phyloP scores from a whole-genome alignment of 495 filamentous ascomycete genomes.

The Peziza echinospora region DNA sequence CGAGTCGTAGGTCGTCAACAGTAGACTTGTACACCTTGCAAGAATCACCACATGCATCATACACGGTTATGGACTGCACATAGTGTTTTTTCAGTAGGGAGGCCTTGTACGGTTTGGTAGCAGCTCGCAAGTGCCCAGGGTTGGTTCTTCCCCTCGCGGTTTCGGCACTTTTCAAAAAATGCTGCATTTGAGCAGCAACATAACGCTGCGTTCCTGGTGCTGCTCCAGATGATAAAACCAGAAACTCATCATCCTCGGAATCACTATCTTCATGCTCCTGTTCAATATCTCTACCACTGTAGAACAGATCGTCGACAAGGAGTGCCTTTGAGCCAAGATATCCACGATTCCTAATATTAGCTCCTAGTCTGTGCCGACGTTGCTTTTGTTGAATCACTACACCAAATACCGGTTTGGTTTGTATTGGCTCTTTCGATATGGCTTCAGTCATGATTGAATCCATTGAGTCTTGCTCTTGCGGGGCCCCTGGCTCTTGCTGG shows the following conservation, averaged over 20 bases:
- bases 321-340: slow-evolving; percentile 4
- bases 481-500: not conserved
- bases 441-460: not conserved
- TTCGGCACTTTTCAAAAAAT: slow-evolving; percentile 4
- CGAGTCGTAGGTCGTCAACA: not conserved
- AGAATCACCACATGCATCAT: slow-evolving; percentile 1
- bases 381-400: not conserved
- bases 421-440: not conserved
- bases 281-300: slow-evolving; percentile 5
- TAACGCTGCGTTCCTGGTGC: slow-evolving; percentile 6
- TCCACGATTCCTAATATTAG: not conserved
- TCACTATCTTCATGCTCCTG: slow-evolving; percentile 2
- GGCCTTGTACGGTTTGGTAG: slow-evolving; percentile 10
- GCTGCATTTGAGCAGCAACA: slow-evolving; percentile 9
- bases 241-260: slow-evolving; percentile 4
- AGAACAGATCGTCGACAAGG: slow-evolving; percentile 6
- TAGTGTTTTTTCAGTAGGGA: slow-evolving; percentile 11
- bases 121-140: slow-evolving; percentile 9
- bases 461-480: not conserved
- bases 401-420: not conserved
- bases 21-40: slow-evolving; percentile 1
- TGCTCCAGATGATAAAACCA: slow-evolving; percentile 1
- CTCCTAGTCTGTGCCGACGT: not conserved
- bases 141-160: not conserved
- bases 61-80: slow-evolving; percentile 13